A percentile compares a stretch with the other conserved stretches of the same genome.
phyloP scores from a whole-genome alignment of 305 asterid genomes.

The Fraxinus floribunda region DNA sequence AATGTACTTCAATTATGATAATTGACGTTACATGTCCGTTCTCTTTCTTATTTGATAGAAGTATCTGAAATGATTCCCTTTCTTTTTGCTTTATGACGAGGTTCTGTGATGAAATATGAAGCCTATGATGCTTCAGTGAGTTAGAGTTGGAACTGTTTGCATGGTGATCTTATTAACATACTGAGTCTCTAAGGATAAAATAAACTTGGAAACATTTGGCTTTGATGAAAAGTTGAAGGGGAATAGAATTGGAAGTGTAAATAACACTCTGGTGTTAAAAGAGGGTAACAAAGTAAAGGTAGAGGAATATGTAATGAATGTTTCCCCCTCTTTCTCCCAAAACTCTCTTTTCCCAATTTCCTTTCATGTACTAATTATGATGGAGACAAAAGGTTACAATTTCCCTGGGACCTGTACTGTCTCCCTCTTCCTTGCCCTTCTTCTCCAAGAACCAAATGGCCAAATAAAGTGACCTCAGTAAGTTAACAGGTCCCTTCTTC shows the following conservation, averaged over 20 bases:
- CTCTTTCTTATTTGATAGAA: background rate
- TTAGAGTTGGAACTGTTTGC: background rate
- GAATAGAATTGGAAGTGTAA: background rate
- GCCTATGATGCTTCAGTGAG: background rate
- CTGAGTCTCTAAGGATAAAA: background rate
- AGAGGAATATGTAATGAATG: background rate
- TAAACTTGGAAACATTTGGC: background rate
- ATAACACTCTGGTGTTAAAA: background rate
- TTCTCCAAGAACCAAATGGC: background rate
- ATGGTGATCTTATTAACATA: background rate
- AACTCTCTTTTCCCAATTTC: background rate
- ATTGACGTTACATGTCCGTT: background rate
- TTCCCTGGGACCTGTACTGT: background rate
- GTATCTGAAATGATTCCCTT: background rate
- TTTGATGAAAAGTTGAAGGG: background rate
- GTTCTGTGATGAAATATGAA: background rate
- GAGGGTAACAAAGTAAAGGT: background rate
- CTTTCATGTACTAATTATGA: background rate
- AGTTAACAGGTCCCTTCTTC: background rate
- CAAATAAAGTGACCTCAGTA: background rate
- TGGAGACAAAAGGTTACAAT: background rate
- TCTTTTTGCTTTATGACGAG: background rate
- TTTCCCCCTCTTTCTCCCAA: background rate
- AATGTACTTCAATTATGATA: background rate
- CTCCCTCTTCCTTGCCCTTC: background rate